Evolutionary conservation across 768 basidiomycete genomes (phyloP).

Genomic region (Suillus luteus): DNA sequence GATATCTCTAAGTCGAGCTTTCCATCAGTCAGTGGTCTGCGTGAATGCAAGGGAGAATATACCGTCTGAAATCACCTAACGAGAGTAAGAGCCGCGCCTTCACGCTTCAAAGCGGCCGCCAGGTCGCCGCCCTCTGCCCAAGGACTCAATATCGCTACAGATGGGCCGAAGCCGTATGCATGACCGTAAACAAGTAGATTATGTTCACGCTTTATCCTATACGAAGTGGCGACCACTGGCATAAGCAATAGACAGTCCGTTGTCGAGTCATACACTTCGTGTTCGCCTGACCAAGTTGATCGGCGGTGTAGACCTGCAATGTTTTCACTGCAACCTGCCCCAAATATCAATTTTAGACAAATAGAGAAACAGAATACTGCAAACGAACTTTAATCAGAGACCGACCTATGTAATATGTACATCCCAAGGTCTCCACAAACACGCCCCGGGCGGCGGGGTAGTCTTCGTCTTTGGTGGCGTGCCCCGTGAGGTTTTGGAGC

Average conservation of each 20-base stretch:
- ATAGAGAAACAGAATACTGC: neutral
- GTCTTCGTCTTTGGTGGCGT: neutral
- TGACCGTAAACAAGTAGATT: slow-evolving; percentile 33
- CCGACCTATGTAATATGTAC: neutral
- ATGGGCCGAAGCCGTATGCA: slow-evolving; percentile 31
- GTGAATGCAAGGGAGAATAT: neutral
- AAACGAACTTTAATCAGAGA: neutral
- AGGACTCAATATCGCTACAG: slow-evolving; percentile 36
- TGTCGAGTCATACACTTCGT: neutral
- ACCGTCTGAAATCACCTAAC: slow-evolving; percentile 1
- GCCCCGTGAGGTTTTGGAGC: neutral
- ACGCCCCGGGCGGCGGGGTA: neutral
- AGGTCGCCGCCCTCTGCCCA: slow-evolving; percentile 36
- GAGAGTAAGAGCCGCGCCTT: slow-evolving; percentile 11
- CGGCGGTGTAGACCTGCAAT: neutral
- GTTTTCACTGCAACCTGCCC: slow-evolving; percentile 8
- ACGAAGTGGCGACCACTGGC: slow-evolving; percentile 11
- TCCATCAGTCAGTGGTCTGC: neutral
- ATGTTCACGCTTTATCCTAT: slow-evolving; percentile 22
- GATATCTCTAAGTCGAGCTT: too few species aligned
- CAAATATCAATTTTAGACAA: neutral
- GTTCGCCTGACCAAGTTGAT: neutral
- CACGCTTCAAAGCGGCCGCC: slow-evolving; percentile 21
- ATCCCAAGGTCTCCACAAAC: slow-evolving; percentile 10
- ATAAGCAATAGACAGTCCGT: neutral